Percentiles rank a stretch among this genome's conserved stretches.
Conservation (phyloP, 176 grass and related monocot genomes). For the Coix lacrymajobi region DNA sequence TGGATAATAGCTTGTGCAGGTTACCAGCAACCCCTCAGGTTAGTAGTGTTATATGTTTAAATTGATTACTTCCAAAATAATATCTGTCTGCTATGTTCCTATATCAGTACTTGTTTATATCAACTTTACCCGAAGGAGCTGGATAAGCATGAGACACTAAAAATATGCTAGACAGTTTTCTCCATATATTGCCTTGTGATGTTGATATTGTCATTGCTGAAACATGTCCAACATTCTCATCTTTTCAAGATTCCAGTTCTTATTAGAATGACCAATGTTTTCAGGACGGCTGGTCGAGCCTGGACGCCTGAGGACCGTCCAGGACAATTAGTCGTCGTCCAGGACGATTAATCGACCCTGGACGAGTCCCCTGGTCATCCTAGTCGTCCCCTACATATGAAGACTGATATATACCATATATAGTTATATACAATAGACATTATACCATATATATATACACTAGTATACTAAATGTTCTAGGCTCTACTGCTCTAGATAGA, state of each 20-base stretch:
- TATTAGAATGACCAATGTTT: background rate
- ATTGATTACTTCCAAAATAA: background rate
- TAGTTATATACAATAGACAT: no score
- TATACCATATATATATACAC: no score
- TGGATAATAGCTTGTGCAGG: slow-evolving; percentile 89
- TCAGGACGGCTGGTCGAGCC: no score
- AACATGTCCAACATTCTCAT: background rate
- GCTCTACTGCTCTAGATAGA: no score
- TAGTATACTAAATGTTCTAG: no score
- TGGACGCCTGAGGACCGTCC: no score
- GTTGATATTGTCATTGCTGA: background rate
- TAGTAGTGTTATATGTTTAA: slow-evolving; percentile 24
- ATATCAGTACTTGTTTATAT: background rate
- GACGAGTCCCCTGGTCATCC: no score
- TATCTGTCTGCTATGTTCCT: background rate
- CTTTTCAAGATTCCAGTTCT: background rate
- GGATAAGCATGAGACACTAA: background rate
- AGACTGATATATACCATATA: no score
- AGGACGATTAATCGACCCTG: no score
- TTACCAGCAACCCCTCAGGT: slow-evolving; percentile 92
- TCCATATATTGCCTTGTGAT: background rate
- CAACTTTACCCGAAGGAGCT: background rate
- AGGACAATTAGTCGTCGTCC: no score
- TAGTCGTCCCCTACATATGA: no score
- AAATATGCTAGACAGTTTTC: background rate